Conservation (phyloP, 306 rosid genomes). For the Castanea sativa region DNA sequence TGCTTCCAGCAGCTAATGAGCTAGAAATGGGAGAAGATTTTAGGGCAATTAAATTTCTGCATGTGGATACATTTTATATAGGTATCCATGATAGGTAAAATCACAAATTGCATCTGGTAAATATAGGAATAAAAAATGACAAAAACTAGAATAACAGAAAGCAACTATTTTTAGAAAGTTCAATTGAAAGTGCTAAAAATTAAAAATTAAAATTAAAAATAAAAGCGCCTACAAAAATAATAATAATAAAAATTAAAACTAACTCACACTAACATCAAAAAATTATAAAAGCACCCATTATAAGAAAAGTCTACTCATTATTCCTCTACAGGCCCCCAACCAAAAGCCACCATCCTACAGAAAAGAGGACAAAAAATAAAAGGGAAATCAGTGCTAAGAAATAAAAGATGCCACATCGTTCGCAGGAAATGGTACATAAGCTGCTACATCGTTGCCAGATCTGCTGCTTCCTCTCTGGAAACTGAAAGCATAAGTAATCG, state of each 20-base stretch:
- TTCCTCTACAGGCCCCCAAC: constrained; percentile 57
- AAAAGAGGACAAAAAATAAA: constrained; percentile 22
- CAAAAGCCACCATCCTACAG: constrained; percentile 40
- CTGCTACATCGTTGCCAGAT: constrained; percentile 38
- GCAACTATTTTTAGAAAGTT: not conserved
- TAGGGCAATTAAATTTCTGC: too few relatives aligned
- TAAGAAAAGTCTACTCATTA: constrained; percentile 31
- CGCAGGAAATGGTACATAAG: constrained; percentile 42
- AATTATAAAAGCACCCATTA: constrained; percentile 38
- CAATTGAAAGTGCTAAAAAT: not conserved
- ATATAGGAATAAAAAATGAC: not conserved
- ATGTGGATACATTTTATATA: not conserved
- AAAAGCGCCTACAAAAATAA: not conserved
- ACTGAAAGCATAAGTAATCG: constrained; percentile 28
- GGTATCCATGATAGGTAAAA: not conserved
- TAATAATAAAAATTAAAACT: not conserved
- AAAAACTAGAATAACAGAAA: not conserved
- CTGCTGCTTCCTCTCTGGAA: constrained; percentile 39
- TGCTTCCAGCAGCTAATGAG: too few relatives aligned
- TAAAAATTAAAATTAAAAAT: too few relatives aligned
- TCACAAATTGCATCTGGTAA: not conserved
- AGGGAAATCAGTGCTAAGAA: constrained; percentile 30
- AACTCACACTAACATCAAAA: constrained; percentile 20
- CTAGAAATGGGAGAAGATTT: too few relatives aligned
- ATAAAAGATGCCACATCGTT: constrained; percentile 47